Evolutionary conservation across 1,284 basidiomycete species (phyloP), one percentile per base, ranked within the genome.

Genomic region (Thecaphora thlaspeos): DNA sequence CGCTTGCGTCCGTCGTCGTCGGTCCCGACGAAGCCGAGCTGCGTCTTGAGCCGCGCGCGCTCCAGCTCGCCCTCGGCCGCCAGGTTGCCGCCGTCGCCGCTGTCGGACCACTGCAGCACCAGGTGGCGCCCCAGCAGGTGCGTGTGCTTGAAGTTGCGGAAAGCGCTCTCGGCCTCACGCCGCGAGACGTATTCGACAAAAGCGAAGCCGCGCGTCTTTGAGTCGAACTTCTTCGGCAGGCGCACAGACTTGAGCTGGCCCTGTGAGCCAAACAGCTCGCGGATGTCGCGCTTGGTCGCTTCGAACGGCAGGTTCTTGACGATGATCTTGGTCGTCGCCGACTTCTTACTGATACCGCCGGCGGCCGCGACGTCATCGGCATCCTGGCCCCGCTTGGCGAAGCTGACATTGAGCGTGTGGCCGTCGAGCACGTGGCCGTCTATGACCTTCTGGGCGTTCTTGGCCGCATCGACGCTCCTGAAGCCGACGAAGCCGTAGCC

Each of bases 251-350:
- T 72, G 26, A 97, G 84, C 62, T 89, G 87, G 1, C 92, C 93
- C 69, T 96, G 90, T 0, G 89, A 84, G 21, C 89, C 50, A 52
- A 64, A 65, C 24, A 97, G 80, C 60, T 90, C 87, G 48, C 88
- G 83, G 19, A 98, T 83, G 68, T 98, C 94, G 80, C 89, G 91
- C 82, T 90, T 91, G 40, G 87, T 89, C 43, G 88, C 90, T 80
- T 98, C 94, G 81, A 98, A 98, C 19, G 94, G 92, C 58, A 97
- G 82, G 75, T 98, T 98, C 84, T 97, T 98, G 70, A 97, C 89
- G 43, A 97, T 84, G 82, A 97, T 61, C 60, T 75, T 77, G 14
- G 75, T 75, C 11, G 75, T 61, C 12, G 78, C 37, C 14, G 65
- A 48, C 26, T 12, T 40, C 37, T 18, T 41, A 78, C 7, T 28